Conservation (phyloP, 768 basidiomycete species). For the Lactarius hengduanensis region DNA sequence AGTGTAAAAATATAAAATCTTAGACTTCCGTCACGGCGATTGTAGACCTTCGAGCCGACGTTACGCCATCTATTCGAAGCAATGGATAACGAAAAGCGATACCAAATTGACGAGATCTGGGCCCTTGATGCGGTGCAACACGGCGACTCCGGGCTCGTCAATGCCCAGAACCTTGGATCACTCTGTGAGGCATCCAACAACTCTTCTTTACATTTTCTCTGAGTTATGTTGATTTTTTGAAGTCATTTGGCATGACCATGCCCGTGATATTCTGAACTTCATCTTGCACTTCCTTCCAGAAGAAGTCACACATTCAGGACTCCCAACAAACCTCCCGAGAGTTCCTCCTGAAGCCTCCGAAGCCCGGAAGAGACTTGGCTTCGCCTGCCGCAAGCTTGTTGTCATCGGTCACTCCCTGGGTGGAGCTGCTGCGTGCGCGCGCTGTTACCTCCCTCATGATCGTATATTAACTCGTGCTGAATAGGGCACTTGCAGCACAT, state of each 20-base stretch:
- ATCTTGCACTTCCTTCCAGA: slow-evolving; percentile 65
- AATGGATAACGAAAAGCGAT: slow-evolving; percentile 32
- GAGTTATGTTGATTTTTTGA: neutral
- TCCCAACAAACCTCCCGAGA: slow-evolving; percentile 57
- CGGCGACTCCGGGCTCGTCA: slow-evolving; percentile 79
- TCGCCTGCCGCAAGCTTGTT: slow-evolving; percentile 53
- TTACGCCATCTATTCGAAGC: slow-evolving; percentile 52
- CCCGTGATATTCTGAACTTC: slow-evolving; percentile 78
- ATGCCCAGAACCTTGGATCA: slow-evolving; percentile 51
- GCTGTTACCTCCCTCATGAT: neutral
- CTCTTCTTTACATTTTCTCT: slow-evolving; percentile 13
- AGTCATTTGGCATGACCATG: slow-evolving; percentile 80
- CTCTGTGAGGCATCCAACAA: slow-evolving; percentile 48
- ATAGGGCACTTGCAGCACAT: slow-evolving; percentile 63
- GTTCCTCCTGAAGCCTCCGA: slow-evolving; percentile 44
- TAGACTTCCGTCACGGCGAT: neutral
- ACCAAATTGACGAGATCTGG: slow-evolving; percentile 72
- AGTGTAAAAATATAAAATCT: slow-evolving; percentile 25
- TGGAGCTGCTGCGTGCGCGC: slow-evolving; percentile 69
- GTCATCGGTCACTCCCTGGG: slow-evolving; percentile 85
- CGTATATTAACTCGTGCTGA: slow-evolving; percentile 11
- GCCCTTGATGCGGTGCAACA: slow-evolving; percentile 81
- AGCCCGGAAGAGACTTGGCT: slow-evolving; percentile 47
- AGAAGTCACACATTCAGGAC: slow-evolving; percentile 31
- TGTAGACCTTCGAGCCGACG: slow-evolving; percentile 77